Evolutionary conservation across 352 stramenopile genomes (phyloP), one percentile per base, ranked within the genome.

Genomic region (Phytophthora lateralis): DNA sequence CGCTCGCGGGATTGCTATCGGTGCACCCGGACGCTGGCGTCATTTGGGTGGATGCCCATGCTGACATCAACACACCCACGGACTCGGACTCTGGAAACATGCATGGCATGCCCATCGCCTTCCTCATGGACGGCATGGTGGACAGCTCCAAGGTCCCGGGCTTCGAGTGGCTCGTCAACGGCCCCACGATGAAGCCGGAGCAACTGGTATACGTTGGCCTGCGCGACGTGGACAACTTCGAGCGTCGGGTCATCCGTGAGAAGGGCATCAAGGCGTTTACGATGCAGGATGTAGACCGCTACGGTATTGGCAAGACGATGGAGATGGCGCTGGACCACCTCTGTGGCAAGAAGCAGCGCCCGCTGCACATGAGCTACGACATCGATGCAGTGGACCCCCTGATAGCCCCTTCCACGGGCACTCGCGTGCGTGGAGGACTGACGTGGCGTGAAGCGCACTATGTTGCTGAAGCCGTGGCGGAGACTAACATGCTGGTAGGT

Each of bases 1-100:
- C 89, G 47, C 76, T 99, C 14, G 90, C 95, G 0, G 96, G 94
- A 29, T 66, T 98, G 54, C 80, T 99, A 26, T 83, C 78, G 21
- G 87, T 90, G 30, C 79, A 95, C 66, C 96, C 96, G 5, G 80
- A 98, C 55, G 95, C 95, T 8, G 94, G 95, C 37, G 80, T 99
- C 38, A 97, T 99, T 71, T 99, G 97, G 97, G 95, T 99, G 34
- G 97, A 99, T 69, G 97, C 97, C 6, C 97, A 99, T 78, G 97
- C 96, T 39, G 97, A 99, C 82, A 95, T 99, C 60, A 99, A 99
- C 81, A 98, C 93, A n/a, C 97, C 97, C 2, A 55, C 74, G 20
- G 86, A 81, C 14, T 97, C 87, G 17, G 89, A 76, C 42, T 94
- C 85, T 62, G 97, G 97, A 39, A 99, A 99, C 71, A 98, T 99